Base-by-base conservation (phyloP, 139 green algal genomes). In the Picochlorum sp. region DNA sequence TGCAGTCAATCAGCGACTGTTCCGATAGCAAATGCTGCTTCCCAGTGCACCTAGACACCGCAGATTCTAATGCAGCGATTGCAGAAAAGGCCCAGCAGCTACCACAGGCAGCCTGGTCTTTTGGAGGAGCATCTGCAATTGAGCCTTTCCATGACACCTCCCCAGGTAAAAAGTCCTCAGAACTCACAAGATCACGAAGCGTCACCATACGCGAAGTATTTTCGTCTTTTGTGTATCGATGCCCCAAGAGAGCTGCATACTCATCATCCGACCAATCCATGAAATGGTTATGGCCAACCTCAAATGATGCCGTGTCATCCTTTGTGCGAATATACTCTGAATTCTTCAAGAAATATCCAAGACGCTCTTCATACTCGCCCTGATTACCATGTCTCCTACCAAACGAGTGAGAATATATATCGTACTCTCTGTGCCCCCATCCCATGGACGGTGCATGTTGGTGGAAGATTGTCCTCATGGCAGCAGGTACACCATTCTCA, bases 1-100 rank as follows among this genome's bases (percentile, higher is more conserved):
- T 64, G 69, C 80, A 87, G 75, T 87, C 80, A n/a, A 87, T 59
- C 16, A 87, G 49, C 37, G 80, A 44, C 62, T 85, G 78, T 71
- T 87, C 80, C 9, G 62, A 77, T 34, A 87, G 65, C 56, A 83
- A 58, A 60, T 66, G 56, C 68, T 77, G 75, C 46, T 63, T 69
- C 26, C 75, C 80, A 1, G 72, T 82, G 50, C 54, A 44, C 4
- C 73, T 64, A 57, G 44, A 82, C 52, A 73, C 73, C 1, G 79
- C 79, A 7, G 76, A 50, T 61, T 85, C 79, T 3, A 85, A 37
- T 13, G 79, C 61, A 1, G 51, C 79, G 2, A 79, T 61, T 2
- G 76, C 52, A 16, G 69, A 72, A 56, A 86, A 86, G 0, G 80
- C 67, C 69, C 73, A 69, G 23, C 54, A 68, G 5, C 14, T 69